These are phyloP conservation scores for Ilyonectria destructans DNA, from an alignment of 2,329 filamentous ascomycete species.

Conservation along the genomic window DNA sequence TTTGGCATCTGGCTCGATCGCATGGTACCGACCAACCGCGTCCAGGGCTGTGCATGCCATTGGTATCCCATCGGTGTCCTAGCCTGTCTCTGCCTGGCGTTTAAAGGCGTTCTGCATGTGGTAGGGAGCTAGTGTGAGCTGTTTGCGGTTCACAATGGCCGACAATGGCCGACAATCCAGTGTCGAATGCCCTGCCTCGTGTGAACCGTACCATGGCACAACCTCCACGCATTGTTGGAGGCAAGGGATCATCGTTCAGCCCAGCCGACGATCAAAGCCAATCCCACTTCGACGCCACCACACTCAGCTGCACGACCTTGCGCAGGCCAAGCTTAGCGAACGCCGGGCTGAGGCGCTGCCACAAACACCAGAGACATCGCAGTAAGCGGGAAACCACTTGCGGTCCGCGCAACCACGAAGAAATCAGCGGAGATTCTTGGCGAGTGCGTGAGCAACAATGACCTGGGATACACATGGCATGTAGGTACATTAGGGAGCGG, in stretches of 20 bases:
- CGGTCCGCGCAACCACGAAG: not conserved
- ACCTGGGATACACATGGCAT: not conserved
- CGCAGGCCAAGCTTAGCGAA: slow-evolving; percentile 25
- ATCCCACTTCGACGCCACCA: slow-evolving; percentile 24
- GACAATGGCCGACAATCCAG: slow-evolving; percentile 11
- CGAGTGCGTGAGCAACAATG: not conserved
- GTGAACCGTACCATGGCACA: not conserved
- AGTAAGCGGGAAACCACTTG: not conserved
- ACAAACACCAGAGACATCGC: not conserved
- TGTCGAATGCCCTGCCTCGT: not conserved
- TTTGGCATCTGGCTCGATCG: slow-evolving; percentile 8
- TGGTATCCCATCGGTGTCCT: slow-evolving; percentile 14
- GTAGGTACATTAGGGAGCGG: not conserved
- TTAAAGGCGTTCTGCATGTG: not conserved
- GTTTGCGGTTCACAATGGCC: slow-evolving; percentile 12
- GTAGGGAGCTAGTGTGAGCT: not conserved
- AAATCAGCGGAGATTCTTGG: not conserved
- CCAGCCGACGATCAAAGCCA: slow-evolving; percentile 19
- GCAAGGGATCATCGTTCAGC: slow-evolving; percentile 7
- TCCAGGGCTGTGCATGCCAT: slow-evolving; percentile 8
- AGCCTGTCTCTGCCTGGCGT: slow-evolving; percentile 13
- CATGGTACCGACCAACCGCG: slow-evolving; percentile 5
- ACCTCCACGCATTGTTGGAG: not conserved
- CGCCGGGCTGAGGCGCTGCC: slow-evolving; percentile 21
- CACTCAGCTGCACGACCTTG: slow-evolving; percentile 13